A percentile compares a stretch with the other conserved stretches of the same genome.
Conservation (phyloP, 352 stramenopile genomes). For the Phytophthora sp. region DNA sequence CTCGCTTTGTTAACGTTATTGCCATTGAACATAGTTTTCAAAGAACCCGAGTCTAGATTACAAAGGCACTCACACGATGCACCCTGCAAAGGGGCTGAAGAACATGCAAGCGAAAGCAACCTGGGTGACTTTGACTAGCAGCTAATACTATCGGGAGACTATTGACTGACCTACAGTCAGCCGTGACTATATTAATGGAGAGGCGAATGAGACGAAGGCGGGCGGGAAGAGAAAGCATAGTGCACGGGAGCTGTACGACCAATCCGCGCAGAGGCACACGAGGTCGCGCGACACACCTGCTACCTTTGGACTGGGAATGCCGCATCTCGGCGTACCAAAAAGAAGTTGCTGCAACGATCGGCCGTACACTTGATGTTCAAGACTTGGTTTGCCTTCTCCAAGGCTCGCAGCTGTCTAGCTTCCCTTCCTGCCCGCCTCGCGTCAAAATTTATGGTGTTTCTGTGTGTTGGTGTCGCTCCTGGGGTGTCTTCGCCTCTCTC, state of each 20-base stretch:
- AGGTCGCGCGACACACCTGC: slow-evolving; percentile 22
- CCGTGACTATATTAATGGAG: slow-evolving; percentile 47
- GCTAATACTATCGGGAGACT: slow-evolving; percentile 41
- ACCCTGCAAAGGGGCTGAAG: slow-evolving; percentile 8
- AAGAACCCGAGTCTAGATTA: slow-evolving; percentile 36
- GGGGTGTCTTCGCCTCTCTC: slow-evolving; percentile 18
- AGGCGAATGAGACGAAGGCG: slow-evolving; percentile 26
- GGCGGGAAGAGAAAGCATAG: slow-evolving; percentile 17
- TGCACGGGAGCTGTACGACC: slow-evolving; percentile 7
- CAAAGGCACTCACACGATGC: slow-evolving; percentile 15
- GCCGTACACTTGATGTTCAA: slow-evolving; percentile 15
- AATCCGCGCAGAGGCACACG: slow-evolving; percentile 27
- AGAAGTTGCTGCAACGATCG: slow-evolving; percentile 28
- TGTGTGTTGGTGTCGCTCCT: slow-evolving; percentile 28
- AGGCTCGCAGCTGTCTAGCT: slow-evolving; percentile 12
- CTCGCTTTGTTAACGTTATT: background rate
- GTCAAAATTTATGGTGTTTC: slow-evolving; percentile 38
- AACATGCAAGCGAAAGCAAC: slow-evolving; percentile 25
- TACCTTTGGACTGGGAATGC: slow-evolving; percentile 41
- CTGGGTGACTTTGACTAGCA: slow-evolving; percentile 34
- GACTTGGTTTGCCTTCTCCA: slow-evolving; percentile 18
- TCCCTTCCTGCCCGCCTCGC: slow-evolving; percentile 5
- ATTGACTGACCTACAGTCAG: slow-evolving; percentile 39
- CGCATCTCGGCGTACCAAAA: slow-evolving; percentile 14
- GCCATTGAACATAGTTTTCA: slow-evolving; percentile 11